Evolutionary conservation across 805 yeast genomes (phyloP).

Genomic region (Kockiozyma suomiensis): DNA sequence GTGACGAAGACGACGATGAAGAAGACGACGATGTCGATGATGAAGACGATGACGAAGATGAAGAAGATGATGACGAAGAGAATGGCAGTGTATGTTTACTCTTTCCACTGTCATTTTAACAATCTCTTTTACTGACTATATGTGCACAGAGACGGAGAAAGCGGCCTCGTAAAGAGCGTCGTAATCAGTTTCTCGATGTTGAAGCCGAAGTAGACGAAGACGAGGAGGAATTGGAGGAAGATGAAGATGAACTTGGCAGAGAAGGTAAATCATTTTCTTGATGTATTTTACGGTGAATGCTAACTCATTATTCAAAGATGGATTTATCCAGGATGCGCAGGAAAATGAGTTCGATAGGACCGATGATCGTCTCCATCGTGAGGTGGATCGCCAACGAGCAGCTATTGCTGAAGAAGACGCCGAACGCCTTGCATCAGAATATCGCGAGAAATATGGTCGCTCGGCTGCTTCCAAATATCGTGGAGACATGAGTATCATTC

Average conservation of each 20-base stretch:
- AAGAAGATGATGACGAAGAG: slow-evolving; percentile 89
- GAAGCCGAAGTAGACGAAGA: slow-evolving; percentile 99
- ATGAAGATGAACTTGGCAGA: slow-evolving; percentile 86
- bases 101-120: background rate
- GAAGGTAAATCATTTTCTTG: slow-evolving; percentile 60
- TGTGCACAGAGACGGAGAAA: slow-evolving; percentile 37
- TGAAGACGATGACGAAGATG: slow-evolving; percentile 98
- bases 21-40: slow-evolving; percentile 90
- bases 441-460: slow-evolving; percentile 89
- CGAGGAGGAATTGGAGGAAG: slow-evolving; percentile 91
- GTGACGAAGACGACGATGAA: slow-evolving; percentile 27
- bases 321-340: slow-evolving; percentile 56
- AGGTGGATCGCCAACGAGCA: slow-evolving; percentile 83
- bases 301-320: slow-evolving; percentile 47
- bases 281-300: background rate
- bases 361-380: slow-evolving; percentile 86
- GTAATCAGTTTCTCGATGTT: slow-evolving; percentile 93
- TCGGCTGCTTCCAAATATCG: slow-evolving; percentile 77
- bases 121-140: background rate
- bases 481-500: slow-evolving; percentile 83
- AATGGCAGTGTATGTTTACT: slow-evolving; percentile 73
- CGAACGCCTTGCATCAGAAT: slow-evolving; percentile 86
- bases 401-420: slow-evolving; percentile 93
- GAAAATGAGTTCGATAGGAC: slow-evolving; percentile 52
- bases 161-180: slow-evolving; percentile 49